Conservation (phyloP, 495 filamentous ascomycete species). For the Cenococcum geophilum region DNA sequence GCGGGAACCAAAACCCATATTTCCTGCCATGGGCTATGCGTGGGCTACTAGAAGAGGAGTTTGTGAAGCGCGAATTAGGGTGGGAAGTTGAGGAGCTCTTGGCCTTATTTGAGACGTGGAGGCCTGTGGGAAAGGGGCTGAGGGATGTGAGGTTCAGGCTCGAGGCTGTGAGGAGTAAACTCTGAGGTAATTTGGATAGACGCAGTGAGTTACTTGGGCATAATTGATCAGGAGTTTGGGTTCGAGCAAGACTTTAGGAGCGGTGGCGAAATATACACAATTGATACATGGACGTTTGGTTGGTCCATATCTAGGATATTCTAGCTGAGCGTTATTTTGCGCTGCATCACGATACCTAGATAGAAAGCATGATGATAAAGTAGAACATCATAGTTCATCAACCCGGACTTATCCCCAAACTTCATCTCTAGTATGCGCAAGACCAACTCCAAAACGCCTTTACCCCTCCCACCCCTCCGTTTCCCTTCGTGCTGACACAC, state of each 20-base stretch:
- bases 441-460: too few species aligned
- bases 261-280: background rate
- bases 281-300: too few species aligned
- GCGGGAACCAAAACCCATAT: conserved; percentile 63
- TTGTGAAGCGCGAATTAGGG: conserved; percentile 71
- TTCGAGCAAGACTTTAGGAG: background rate
- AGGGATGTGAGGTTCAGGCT: conserved; percentile 95
- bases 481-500: background rate
- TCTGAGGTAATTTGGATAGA: conserved; percentile 41
- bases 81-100: conserved; percentile 74
- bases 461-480: too few species aligned
- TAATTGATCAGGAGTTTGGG: conserved; percentile 1
- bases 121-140: conserved; percentile 76
- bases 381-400: too few species aligned
- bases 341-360: background rate
- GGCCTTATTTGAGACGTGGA: conserved; percentile 89
- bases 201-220: background rate
- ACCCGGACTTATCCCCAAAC: too few species aligned
- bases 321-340: background rate
- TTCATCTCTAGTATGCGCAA: too few species aligned
- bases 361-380: background rate
- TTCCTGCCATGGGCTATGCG: conserved; percentile 91
- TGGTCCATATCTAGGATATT: too few species aligned
- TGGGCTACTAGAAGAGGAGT: conserved; percentile 85
- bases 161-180: conserved; percentile 82